phyloP scores from a whole-genome alignment of 805 yeast species.

The Kodamaea leandrae region DNA sequence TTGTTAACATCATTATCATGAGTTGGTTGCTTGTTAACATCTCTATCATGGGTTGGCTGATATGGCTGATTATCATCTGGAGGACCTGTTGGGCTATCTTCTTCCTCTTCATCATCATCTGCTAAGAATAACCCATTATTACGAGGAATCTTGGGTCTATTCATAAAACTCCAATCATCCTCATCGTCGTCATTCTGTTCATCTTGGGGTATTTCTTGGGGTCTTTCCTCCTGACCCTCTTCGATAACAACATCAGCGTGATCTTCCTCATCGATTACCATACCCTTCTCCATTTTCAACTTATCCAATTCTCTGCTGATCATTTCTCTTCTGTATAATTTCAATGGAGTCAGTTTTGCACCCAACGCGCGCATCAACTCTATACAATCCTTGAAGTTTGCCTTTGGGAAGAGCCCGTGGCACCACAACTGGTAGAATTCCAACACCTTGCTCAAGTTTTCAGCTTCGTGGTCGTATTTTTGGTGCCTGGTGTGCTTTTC shows the following conservation, averaged over 20 bases:
- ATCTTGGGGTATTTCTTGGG: background rate
- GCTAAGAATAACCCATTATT: constrained; percentile 16
- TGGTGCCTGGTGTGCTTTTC: constrained; percentile 14
- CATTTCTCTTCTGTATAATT: constrained; percentile 25
- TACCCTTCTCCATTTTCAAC: constrained; percentile 13
- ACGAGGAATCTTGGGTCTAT: constrained; percentile 9
- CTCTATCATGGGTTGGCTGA: background rate
- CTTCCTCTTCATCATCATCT: constrained; percentile 14
- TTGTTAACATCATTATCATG: background rate
- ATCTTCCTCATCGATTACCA: constrained; percentile 4
- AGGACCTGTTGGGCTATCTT: no score
- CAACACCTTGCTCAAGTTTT: constrained; percentile 33
- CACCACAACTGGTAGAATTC: constrained; percentile 48
- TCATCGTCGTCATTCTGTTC: constrained; percentile 17
- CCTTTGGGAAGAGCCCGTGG: constrained; percentile 64
- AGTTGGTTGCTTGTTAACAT: no score
- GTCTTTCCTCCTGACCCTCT: background rate
- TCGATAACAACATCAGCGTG: background rate
- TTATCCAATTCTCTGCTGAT: constrained; percentile 29
- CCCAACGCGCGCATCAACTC: constrained; percentile 52
- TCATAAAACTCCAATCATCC: constrained; percentile 34
- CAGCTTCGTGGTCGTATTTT: constrained; percentile 29
- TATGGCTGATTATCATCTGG: no score
- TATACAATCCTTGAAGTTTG: constrained; percentile 70
- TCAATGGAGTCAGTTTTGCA: constrained; percentile 36